phyloP scores from a whole-genome alignment of 2,329 filamentous ascomycete species.

The Metarhizium guizhouense region DNA sequence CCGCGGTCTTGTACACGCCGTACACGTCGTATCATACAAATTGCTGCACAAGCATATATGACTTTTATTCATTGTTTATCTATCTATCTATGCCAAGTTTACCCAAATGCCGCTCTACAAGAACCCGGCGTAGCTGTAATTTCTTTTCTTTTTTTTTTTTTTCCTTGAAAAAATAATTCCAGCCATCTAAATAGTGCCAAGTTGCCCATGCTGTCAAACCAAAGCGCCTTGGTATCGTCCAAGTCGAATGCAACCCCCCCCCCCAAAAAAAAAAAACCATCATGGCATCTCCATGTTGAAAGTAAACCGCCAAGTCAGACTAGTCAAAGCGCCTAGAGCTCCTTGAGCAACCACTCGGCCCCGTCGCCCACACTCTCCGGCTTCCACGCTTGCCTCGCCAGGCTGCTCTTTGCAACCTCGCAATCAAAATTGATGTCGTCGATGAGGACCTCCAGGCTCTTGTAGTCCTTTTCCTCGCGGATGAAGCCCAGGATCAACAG shows the following conservation, averaged over 20 bases:
- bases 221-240: no score
- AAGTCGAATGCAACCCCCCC: no score
- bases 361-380: slow-evolving; percentile 23
- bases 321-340: background rate
- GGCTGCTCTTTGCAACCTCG: slow-evolving; percentile 65
- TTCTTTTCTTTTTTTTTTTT: no score
- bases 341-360: slow-evolving; percentile 30
- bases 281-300: no score
- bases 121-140: no score
- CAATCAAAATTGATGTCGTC: slow-evolving; percentile 87
- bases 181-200: no score
- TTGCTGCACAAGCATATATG: background rate
- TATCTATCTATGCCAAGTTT: background rate
- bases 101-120: no score
- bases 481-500: slow-evolving; percentile 81
- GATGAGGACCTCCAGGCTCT: slow-evolving; percentile 71
- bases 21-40: background rate
- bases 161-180: no score
- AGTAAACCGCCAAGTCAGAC: no score
- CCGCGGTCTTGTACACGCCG: background rate
- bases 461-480: slow-evolving; percentile 82
- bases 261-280: no score
- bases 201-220: no score
- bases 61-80: background rate
- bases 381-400: slow-evolving; percentile 56